Evolutionary conservation across 108 stramenopile genomes (phyloP).

Genomic region (Pseudonitzschia pungens): DNA sequence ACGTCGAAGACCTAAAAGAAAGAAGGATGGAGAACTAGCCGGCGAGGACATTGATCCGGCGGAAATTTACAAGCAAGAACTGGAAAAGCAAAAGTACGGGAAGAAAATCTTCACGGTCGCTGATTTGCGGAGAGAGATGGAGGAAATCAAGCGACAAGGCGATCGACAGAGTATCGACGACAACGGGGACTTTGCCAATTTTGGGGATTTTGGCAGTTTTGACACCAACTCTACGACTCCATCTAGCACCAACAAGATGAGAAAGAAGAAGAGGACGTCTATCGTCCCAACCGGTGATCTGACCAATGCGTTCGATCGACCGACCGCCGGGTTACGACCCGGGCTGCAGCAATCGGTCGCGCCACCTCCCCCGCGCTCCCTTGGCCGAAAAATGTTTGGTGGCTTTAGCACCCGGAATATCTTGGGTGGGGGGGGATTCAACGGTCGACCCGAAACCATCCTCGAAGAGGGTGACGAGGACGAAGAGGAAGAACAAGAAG

Average conservation of each 20-base stretch:
- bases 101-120: conserved; percentile 27
- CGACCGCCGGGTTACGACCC: too few species aligned
- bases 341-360: too few species aligned
- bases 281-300: neutral
- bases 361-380: too few species aligned
- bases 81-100: conserved; percentile 28
- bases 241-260: neutral
- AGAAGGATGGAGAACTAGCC: conserved; percentile 21
- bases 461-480: conserved; percentile 31
- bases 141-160: conserved; percentile 10
- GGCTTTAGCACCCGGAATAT: neutral
- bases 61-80: conserved; percentile 32
- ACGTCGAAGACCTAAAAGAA: conserved; percentile 12
- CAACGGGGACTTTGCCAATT: neutral
- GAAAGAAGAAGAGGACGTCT: neutral
- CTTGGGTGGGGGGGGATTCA: too few species aligned
- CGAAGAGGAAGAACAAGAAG: conserved; percentile 27
- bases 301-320: too few species aligned
- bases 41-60: conserved; percentile 32
- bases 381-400: too few species aligned
- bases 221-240: neutral
- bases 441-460: conserved; percentile 15
- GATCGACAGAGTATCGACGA: neutral
- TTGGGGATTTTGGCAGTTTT: neutral
- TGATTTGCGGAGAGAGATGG: conserved; percentile 36